A percentile compares a stretch with the other conserved stretches of the same genome.
These are phyloP conservation scores for Sphaerosporella brunnea DNA, from an alignment of 495 filamentous ascomycete species.

Conservation along the genomic window DNA sequence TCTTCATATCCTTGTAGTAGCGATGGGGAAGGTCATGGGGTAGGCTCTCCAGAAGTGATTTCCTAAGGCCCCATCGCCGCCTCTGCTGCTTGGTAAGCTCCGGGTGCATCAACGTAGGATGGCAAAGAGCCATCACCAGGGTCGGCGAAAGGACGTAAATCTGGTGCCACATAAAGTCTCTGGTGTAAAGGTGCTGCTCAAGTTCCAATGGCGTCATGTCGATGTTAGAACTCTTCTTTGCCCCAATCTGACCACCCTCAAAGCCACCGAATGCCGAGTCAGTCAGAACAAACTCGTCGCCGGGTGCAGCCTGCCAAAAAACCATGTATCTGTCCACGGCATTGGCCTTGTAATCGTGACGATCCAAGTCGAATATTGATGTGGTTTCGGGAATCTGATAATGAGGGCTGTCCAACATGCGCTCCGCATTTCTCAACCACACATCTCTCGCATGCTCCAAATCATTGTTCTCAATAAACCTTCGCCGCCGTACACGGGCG, in stretches of 20 bases:
- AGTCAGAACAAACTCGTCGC: constrained; percentile 26
- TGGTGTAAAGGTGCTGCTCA: constrained; percentile 23
- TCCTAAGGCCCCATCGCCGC: constrained; percentile 24
- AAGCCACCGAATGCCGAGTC: constrained; percentile 27
- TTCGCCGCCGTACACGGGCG: constrained; percentile 19
- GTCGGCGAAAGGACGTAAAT: constrained; percentile 27
- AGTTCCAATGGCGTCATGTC: constrained; percentile 21
- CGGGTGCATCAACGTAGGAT: constrained; percentile 25
- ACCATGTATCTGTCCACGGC: constrained; percentile 26
- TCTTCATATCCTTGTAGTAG: constrained; percentile 26
- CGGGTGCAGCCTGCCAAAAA: constrained; percentile 26
- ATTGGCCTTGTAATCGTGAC: constrained; percentile 26
- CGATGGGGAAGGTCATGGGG: constrained; percentile 22
- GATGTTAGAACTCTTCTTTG: constrained; percentile 19
- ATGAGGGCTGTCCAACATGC: constrained; percentile 17
- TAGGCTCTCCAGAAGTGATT: constrained; percentile 24
- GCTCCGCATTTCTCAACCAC: constrained; percentile 23
- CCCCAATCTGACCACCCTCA: constrained; percentile 27
- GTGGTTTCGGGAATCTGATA: constrained; percentile 15
- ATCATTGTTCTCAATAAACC: constrained; percentile 19
- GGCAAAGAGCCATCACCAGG: constrained; percentile 23
- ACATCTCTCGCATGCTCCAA: constrained; percentile 26
- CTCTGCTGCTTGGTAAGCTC: constrained; percentile 22
- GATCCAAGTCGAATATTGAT: constrained; percentile 25
- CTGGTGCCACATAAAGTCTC: constrained; percentile 27